Evolutionary conservation across 2,329 filamentous ascomycete species (phyloP), one percentile per base, ranked within the genome.

Genomic region (Colletotrichum navitas): DNA sequence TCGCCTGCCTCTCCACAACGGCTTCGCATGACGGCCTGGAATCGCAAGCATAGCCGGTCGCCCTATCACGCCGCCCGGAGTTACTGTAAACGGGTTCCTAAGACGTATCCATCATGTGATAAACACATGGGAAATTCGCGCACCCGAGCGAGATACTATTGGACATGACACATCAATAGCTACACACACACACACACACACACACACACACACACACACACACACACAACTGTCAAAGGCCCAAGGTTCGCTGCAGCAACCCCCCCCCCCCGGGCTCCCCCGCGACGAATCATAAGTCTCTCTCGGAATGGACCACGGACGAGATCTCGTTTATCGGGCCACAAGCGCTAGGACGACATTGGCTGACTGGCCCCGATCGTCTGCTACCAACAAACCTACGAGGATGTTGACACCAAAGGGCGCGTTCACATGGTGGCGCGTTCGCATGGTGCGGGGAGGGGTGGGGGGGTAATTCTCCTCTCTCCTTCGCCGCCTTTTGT

Each of bases 331-430:
- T 21, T 12, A 2, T 2, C 3, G 18, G 21, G n/a, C 5, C 36
- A 26, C 58, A 60, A 60, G 18, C 41, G 58, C 26, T 11, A 39
- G 41, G 39, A 29, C 41, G 16, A 47, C 16, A 60, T 34, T 60
- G 58, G 41, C 16, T 32, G 36, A 3, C 49, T 29, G 26, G 24
- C 10, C 10, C 21, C 11, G 39, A 45, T 34, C 41, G 10, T 26
- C 39, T 34, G 36, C 24, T 32, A 43, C 41, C 18, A 21, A 21
- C 41, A 43, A 41, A 41, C n/a, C 12, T 56, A n/a, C 54, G 54
- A 14, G 34, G 54, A 12, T 11, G 16, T 18, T 39, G 26, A 56
- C 8, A 55, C 32, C 39, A 14, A 43, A 36, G 1, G 34, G 10
- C 21, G 21, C 26, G 21, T 58, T 6, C 24, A 39, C 21, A 24